Base-by-base conservation (phyloP, 1,284 basidiomycete genomes). In the Caloboletus firmus region DNA sequence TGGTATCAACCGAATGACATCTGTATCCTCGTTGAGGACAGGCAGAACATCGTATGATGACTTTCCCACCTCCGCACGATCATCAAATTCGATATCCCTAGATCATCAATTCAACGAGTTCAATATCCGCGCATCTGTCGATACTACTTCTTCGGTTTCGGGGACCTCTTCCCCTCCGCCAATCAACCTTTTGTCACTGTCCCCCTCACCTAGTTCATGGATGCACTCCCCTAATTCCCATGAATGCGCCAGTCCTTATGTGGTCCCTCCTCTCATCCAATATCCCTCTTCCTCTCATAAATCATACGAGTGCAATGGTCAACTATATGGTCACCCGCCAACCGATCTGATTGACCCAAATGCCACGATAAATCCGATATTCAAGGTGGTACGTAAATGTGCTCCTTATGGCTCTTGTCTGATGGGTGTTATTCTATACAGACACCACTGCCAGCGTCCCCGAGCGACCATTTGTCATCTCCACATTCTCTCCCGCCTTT, bases 281-380 rank as follows among this genome's bases (percentile, higher is more conserved):
- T 73, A 79, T 62, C 68, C 77, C 70, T 58, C 76, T 62, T 59
- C 74, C 64, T 67, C 68, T 40, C 70, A 61, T 26, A 67, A 59
- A 47, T 69, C 74, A 59, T 68, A 62, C 66, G 61, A 72, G 62
- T 64, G 72, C 58, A 73, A 75, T 60, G 74, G 73, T 45, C 76
- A 74, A 50, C 55, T 74, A 42, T 73, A 74, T 49, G 69, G 70
- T 37, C 74, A 74, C 59, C 76, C 79, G 3, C 73, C 81, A 60
- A 80, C 79, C 64, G 79, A 82, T 37, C 77, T 78, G 48, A 73
- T 77, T 39, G 81, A 80, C 58, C 75, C 84, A 26, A 84, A 85
- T 68, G 81, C 84, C 49, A 80, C 79, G 36, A 91, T 93, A 66
- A 93, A 95, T 72, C 91, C 91, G 36, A 93, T 93, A 73, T 95